Conservation (phyloP, 2,329 filamentous ascomycete species). For the Pyricularia grisea region DNA sequence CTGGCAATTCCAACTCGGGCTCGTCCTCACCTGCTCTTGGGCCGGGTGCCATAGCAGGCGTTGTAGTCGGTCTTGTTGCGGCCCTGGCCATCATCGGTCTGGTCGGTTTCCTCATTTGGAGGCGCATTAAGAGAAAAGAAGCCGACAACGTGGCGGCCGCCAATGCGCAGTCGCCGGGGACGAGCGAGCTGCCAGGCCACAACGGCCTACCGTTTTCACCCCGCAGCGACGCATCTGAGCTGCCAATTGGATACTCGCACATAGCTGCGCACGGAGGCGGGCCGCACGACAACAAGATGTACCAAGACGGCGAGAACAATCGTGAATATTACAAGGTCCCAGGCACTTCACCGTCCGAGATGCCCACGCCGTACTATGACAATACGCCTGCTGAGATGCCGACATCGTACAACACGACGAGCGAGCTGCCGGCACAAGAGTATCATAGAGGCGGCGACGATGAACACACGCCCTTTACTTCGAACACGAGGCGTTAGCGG, state of each 20-base stretch:
- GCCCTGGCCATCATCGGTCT: slow-evolving; percentile 6
- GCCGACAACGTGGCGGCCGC: background rate
- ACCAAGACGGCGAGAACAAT: background rate
- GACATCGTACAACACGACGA: background rate
- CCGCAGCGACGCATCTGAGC: background rate
- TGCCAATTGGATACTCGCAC: background rate
- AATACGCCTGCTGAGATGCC: background rate
- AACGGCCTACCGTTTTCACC: background rate
- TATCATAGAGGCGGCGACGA: background rate
- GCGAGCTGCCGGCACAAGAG: background rate
- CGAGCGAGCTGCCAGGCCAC: background rate
- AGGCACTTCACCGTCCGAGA: background rate
- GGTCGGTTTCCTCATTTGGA: slow-evolving; percentile 7
- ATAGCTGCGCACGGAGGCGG: background rate
- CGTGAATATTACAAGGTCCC: background rate
- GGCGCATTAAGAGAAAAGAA: slow-evolving; percentile 4
- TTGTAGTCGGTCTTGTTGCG: background rate
- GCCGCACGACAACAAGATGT: background rate
- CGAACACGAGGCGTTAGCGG: background rate
- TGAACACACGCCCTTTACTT: background rate
- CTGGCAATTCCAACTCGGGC: background rate
- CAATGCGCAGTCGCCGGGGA: background rate
- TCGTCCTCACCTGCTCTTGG: background rate
- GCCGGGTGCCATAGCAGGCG: slow-evolving; percentile 1
- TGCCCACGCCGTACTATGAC: background rate